Percentiles rank a stretch among this genome's conserved stretches.
Evolutionary conservation across 1,139 yeast genomes (phyloP).

Genomic region (Protomyces gravidus): DNA sequence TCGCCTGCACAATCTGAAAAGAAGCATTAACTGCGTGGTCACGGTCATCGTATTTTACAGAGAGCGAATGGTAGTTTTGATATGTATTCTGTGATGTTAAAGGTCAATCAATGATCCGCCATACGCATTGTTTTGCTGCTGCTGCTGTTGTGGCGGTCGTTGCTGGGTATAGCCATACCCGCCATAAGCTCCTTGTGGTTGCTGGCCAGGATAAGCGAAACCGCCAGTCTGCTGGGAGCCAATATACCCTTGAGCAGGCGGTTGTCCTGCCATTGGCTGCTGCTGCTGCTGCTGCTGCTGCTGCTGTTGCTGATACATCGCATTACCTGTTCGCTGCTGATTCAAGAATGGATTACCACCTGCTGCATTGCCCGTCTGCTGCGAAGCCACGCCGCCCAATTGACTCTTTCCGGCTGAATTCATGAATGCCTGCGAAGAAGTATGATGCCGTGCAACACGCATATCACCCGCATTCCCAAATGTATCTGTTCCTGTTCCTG

Average conservation of each 20-base stretch:
- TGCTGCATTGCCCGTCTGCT: slow-evolving; percentile 27
- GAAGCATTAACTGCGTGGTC: too few relatives aligned
- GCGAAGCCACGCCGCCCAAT: slow-evolving; percentile 22
- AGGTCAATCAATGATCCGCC: slow-evolving; percentile 20
- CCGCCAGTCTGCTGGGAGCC: slow-evolving; percentile 29
- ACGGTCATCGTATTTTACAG: too few relatives aligned
- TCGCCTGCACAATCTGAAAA: too few relatives aligned
- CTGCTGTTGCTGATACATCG: slow-evolving; percentile 9
- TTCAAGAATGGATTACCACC: slow-evolving; percentile 23
- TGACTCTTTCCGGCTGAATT: slow-evolving; percentile 62
- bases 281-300: slow-evolving; percentile 7
- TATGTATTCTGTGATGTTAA: too few relatives aligned
- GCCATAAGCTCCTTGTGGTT: neutral
- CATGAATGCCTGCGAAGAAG: slow-evolving; percentile 65
- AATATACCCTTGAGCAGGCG: slow-evolving; percentile 3
- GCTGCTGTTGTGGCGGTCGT: slow-evolving; percentile 12
- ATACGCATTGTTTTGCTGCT: slow-evolving; percentile 11
- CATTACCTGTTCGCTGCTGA: slow-evolving; percentile 26
- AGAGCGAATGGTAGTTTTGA: too few relatives aligned
- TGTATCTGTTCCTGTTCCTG: slow-evolving; percentile 82
- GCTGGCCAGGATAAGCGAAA: slow-evolving; percentile 27
- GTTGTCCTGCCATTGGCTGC: neutral
- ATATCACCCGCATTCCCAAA: slow-evolving; percentile 90
- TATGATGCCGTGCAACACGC: slow-evolving; percentile 90
- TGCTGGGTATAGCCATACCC: slow-evolving; percentile 5